Conservation (phyloP, 208 protist genomes). For the Crithidia brevicula region DNA sequence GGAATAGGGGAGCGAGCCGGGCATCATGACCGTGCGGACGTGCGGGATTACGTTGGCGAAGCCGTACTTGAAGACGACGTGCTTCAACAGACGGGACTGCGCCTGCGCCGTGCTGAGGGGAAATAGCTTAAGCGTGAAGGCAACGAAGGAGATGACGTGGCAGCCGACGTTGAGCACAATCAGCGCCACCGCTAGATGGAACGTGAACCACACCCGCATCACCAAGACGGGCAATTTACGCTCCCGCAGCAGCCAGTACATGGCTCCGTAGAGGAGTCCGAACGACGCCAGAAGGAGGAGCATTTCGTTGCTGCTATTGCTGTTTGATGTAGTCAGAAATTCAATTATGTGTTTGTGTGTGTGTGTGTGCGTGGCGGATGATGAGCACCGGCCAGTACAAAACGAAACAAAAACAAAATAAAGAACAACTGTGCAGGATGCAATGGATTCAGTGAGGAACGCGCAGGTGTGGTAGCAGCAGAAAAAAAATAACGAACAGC, state of each 20-base stretch:
- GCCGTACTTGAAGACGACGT: conserved; percentile 42
- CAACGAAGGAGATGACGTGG: conserved; percentile 28
- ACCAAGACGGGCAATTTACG: conserved; percentile 49
- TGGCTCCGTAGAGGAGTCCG: conserved; percentile 32
- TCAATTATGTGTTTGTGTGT: no score
- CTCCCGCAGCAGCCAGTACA: conserved; percentile 43
- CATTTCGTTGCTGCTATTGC: no score
- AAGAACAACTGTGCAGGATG: no score
- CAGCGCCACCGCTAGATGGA: conserved; percentile 37
- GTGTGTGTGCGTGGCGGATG: not conserved
- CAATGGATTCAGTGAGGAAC: no score
- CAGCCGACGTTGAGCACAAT: conserved; percentile 38
- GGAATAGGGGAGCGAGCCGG: conserved; percentile 45
- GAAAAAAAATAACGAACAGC: no score
- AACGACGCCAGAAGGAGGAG: conserved; percentile 17
- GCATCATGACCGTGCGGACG: conserved; percentile 50
- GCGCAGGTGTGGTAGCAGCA: no score
- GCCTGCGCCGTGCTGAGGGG: conserved; percentile 26
- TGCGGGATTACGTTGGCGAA: conserved; percentile 48
- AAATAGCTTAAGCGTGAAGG: conserved; percentile 36
- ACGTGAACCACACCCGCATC: conserved; percentile 63
- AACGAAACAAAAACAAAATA: not conserved
- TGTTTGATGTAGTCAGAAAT: no score
- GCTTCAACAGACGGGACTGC: conserved; percentile 40
- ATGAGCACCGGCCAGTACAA: no score